These are phyloP conservation scores for Colletotrichum tabaci DNA, from an alignment of 2,329 filamentous ascomycete species.

Conservation along the genomic window DNA sequence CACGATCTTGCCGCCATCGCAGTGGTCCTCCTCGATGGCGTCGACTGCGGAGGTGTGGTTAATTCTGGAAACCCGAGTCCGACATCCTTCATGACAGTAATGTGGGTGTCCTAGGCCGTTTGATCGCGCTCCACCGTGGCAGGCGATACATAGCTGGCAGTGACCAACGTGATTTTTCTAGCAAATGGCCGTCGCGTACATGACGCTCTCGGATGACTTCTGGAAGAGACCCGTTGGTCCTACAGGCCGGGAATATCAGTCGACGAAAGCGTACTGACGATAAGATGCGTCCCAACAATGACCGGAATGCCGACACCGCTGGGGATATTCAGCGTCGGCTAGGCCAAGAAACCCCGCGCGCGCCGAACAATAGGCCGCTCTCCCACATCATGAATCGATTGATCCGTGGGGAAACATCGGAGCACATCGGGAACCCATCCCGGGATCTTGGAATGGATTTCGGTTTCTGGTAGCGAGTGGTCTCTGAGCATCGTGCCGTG, in stretches of 20 bases:
- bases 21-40: constrained; percentile 90
- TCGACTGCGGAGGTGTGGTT: constrained; percentile 87
- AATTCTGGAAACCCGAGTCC: constrained; percentile 70
- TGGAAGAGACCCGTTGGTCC: constrained; percentile 83
- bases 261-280: neutral
- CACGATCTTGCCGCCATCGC: constrained; percentile 86
- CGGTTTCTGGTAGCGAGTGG: neutral
- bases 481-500: constrained; percentile 14
- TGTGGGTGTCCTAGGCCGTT: constrained; percentile 88
- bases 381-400: neutral
- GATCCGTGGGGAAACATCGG: constrained; percentile 11
- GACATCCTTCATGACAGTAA: constrained; percentile 98
- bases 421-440: constrained; percentile 39
- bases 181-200: constrained; percentile 84
- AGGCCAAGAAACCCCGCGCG: constrained; percentile 69
- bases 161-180: constrained; percentile 96
- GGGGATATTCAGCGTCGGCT: constrained; percentile 76
- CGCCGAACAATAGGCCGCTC: constrained; percentile 61
- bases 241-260: constrained; percentile 73
- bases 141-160: constrained; percentile 88
- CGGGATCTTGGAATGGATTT: constrained; percentile 6
- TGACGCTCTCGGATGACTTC: constrained; percentile 80
- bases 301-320: constrained; percentile 72
- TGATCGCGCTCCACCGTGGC: constrained; percentile 92
- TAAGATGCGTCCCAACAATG: constrained; percentile 70